A percentile compares a stretch with the other conserved stretches of the same genome.
Conservation (phyloP, 371 early-diverging fungal genomes). For the Sporodiniella umbellata region DNA sequence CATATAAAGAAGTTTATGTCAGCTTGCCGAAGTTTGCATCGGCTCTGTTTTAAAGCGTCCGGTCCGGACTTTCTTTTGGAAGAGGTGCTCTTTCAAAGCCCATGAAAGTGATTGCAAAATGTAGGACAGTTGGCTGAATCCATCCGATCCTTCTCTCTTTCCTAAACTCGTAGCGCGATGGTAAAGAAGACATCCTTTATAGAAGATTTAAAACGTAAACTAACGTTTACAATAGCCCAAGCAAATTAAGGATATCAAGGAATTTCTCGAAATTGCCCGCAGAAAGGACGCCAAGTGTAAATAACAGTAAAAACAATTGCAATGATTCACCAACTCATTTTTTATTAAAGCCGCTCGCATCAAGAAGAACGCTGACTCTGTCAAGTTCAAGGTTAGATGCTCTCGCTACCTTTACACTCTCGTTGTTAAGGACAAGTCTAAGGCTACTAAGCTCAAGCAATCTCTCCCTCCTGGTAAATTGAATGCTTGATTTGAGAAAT, state of each 20-base stretch:
- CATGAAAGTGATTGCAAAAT: background rate
- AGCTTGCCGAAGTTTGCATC: too few relatives aligned
- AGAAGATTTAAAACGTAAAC: background rate
- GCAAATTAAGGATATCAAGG: slow-evolving; percentile 97
- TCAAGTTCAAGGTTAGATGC: slow-evolving; percentile 98
- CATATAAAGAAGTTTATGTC: too few relatives aligned
- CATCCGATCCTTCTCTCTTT: slow-evolving; percentile 1
- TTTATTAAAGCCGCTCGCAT: slow-evolving; percentile 70
- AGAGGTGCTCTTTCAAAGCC: background rate
- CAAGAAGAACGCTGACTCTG: slow-evolving; percentile 90
- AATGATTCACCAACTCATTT: background rate
- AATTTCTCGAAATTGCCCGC: slow-evolving; percentile 94
- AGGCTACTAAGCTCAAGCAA: slow-evolving; percentile 93
- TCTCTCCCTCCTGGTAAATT: slow-evolving; percentile 75
- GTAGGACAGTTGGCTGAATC: background rate
- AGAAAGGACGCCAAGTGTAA: slow-evolving; percentile 90
- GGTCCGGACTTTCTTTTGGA: too few relatives aligned
- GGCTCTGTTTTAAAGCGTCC: too few relatives aligned
- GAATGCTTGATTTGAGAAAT: slow-evolving; percentile 2
- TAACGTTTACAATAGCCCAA: slow-evolving; percentile 71
- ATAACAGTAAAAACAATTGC: background rate
- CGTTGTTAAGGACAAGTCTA: slow-evolving; percentile 86
- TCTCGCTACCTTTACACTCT: slow-evolving; percentile 92
- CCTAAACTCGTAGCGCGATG: slow-evolving; percentile 2
- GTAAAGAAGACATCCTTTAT: background rate